Conservation (phyloP, 129 eudicot species). For the Scalesia atractyloides region DNA sequence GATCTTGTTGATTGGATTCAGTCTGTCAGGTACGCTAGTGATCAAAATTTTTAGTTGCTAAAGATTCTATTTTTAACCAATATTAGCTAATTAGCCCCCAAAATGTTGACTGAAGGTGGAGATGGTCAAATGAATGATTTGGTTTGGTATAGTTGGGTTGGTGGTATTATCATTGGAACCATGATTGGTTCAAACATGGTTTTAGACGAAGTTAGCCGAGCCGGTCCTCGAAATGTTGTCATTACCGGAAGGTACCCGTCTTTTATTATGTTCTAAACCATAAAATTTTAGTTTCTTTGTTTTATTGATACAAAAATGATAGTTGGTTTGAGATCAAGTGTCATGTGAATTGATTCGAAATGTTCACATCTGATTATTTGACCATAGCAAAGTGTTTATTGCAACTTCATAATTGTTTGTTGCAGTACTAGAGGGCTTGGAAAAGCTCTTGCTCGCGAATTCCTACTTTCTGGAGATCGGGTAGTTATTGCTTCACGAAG, state of each 20-base stretch:
- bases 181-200: slow-evolving; percentile 97
- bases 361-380: neutral
- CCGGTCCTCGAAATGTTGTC: slow-evolving; percentile 92
- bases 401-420: neutral
- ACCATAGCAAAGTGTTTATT: neutral
- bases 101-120: slow-evolving; percentile 59
- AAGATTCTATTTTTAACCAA: neutral
- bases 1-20: slow-evolving; percentile 69
- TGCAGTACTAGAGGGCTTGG: slow-evolving; percentile 95
- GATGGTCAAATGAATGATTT: slow-evolving; percentile 85
- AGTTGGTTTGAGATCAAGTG: too few relatives aligned
- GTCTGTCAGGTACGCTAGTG: slow-evolving; percentile 62
- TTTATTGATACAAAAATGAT: neutral
- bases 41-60: neutral
- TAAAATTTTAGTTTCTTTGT: neutral
- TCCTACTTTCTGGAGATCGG: slow-evolving; percentile 93
- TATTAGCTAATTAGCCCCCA: slow-evolving; percentile 15
- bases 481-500: slow-evolving; percentile 92
- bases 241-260: slow-evolving; percentile 85
- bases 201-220: slow-evolving; percentile 91
- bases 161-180: slow-evolving; percentile 92
- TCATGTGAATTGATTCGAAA: too few relatives aligned
- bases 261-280: neutral
- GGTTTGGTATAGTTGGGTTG: slow-evolving; percentile 98
- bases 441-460: slow-evolving; percentile 94